Evolutionary conservation across 441 rosid genomes (phyloP).

Genomic region (Macaranga tanarius): DNA sequence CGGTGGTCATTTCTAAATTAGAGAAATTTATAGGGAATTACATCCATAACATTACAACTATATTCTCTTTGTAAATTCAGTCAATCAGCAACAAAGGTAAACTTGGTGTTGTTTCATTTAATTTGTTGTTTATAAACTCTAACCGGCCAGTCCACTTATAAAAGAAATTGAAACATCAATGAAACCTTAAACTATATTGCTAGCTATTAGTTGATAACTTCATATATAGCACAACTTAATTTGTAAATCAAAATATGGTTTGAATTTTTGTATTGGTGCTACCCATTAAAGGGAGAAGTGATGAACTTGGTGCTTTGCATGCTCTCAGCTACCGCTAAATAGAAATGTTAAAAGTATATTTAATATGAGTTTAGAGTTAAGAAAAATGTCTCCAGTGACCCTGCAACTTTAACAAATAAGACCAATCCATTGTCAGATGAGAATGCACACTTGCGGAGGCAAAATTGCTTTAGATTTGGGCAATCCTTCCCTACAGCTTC

Average conservation of each 20-base stretch:
- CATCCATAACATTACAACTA: no score
- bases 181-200: no score
- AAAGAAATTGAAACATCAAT: neutral
- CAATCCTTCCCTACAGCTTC: constrained; percentile 74
- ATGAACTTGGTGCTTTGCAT: no score
- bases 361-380: no score
- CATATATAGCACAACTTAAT: neutral
- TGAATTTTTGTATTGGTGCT: constrained; percentile 26
- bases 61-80: constrained; percentile 33
- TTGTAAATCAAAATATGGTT: constrained; percentile 26
- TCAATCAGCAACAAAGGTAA: constrained; percentile 30
- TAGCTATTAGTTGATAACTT: neutral
- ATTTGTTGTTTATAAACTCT: no score
- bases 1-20: no score
- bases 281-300: no score
- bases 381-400: constrained; percentile 70
- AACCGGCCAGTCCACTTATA: neutral
- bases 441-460: constrained; percentile 56
- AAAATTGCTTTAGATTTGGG: constrained; percentile 63
- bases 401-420: constrained; percentile 57
- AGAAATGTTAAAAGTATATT: no score
- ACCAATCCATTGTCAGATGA: constrained; percentile 81
- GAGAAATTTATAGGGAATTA: no score
- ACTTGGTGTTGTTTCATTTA: neutral
- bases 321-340: no score